phyloP scores from a whole-genome alignment of 306 rosid genomes.

The Sicyos edulis region DNA sequence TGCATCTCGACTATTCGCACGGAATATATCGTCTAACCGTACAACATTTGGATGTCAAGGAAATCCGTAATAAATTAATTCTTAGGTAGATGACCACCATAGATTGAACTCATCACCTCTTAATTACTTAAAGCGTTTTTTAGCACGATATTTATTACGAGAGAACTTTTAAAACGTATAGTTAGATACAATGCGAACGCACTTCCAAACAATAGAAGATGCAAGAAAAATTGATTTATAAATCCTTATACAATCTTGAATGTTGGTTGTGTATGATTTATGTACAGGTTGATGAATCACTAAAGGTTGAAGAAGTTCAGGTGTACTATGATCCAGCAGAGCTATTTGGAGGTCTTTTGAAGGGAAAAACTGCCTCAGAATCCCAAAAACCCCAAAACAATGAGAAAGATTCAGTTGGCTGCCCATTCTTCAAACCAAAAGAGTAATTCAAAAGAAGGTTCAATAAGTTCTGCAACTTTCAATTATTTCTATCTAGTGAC shows the following conservation, averaged over 20 bases:
- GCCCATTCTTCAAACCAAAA: constrained; percentile 27
- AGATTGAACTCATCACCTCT: no score
- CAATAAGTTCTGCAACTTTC: background rate
- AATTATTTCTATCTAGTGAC: constrained; percentile 5
- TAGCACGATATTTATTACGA: no score
- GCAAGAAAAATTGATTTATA: background rate
- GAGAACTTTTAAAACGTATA: no score
- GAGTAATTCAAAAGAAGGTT: background rate
- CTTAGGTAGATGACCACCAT: no score
- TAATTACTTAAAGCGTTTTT: no score
- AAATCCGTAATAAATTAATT: no score
- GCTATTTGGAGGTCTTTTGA: constrained; percentile 59
- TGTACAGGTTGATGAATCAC: constrained; percentile 48
- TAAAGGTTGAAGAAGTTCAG: constrained; percentile 61
- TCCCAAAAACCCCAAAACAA: background rate
- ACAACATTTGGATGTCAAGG: no score
- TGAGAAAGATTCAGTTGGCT: background rate
- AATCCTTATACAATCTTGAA: background rate
- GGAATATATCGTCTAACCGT: no score
- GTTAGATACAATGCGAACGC: background rate
- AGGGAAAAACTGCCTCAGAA: constrained; percentile 17
- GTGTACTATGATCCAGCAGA: constrained; percentile 66
- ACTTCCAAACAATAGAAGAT: background rate
- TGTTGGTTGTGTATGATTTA: background rate
- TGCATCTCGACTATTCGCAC: no score